A percentile compares a stretch with the other conserved stretches of the same genome.
Conservation (phyloP, 1,284 basidiomycete species). For the Fomitopsis pinicola region DNA sequence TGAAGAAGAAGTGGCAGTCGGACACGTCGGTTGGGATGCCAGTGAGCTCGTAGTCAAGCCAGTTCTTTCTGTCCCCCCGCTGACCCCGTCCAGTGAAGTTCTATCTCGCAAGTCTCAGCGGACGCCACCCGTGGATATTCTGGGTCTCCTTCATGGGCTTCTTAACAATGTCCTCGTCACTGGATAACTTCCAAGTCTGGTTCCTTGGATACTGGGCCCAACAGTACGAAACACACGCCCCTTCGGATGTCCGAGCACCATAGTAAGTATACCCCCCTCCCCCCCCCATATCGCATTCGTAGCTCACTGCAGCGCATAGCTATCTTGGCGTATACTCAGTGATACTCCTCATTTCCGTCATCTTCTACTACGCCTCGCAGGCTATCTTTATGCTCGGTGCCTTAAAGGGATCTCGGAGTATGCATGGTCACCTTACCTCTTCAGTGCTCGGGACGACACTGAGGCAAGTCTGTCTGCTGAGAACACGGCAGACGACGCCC, state of each 20-base stretch:
- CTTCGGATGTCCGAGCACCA: conserved; percentile 17
- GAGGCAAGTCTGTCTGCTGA: conserved; percentile 14
- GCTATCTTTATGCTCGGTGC: conserved; percentile 37
- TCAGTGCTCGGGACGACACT: conserved; percentile 41
- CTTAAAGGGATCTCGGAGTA: conserved; percentile 48
- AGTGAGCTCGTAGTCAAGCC: conserved; percentile 20
- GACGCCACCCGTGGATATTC: conserved; percentile 25
- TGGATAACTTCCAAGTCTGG: conserved; percentile 17
- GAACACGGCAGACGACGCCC: conserved; percentile 9
- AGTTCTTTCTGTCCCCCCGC: neutral
- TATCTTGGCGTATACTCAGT: conserved; percentile 42
- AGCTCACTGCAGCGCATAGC: conserved; percentile 14
- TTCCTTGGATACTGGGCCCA: conserved; percentile 28
- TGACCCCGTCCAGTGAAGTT: conserved; percentile 21
- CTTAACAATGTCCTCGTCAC: conserved; percentile 17
- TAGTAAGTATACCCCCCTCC: conserved; percentile 18
- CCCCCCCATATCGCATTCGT: conserved; percentile 1
- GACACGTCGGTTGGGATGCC: conserved; percentile 47
- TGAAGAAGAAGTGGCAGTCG: conserved; percentile 56
- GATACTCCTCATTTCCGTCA: conserved; percentile 28
- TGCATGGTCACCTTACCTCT: conserved; percentile 55
- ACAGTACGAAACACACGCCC: conserved; percentile 27
- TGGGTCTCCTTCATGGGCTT: conserved; percentile 26
- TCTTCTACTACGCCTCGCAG: conserved; percentile 24
- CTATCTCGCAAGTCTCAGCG: conserved; percentile 29